phyloP scores from a whole-genome alignment of 2,329 filamentous ascomycete genomes.

The Trichothecium roseum region DNA sequence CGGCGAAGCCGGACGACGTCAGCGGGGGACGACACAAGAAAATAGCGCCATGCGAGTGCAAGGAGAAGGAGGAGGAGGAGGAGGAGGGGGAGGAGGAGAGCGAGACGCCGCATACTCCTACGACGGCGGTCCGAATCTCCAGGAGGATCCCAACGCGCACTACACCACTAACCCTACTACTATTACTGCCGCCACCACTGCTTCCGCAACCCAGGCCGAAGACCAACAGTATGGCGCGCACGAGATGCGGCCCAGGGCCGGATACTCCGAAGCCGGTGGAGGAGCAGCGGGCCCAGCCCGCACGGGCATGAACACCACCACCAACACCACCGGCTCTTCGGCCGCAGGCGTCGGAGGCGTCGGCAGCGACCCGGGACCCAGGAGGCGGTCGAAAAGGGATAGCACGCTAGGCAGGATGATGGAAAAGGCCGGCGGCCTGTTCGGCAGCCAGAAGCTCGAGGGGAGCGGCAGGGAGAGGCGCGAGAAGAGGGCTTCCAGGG shows the following conservation, averaged over 20 bases:
- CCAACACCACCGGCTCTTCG: background rate
- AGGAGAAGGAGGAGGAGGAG: too few species aligned
- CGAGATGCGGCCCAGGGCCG: too few species aligned
- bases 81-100: too few species aligned
- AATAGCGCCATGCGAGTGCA: conserved; percentile 11
- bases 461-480: conserved; percentile 41
- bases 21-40: conserved; percentile 1
- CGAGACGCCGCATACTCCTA: too few species aligned
- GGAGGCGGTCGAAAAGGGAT: conserved; percentile 19
- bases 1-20: too few species aligned
- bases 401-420: conserved; percentile 45
- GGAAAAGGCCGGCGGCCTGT: conserved; percentile 43
- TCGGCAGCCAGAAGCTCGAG: conserved; percentile 35
- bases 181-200: too few species aligned
- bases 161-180: too few species aligned
- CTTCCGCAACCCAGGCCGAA: too few species aligned
- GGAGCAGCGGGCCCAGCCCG: background rate
- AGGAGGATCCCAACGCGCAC: too few species aligned
- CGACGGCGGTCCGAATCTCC: too few species aligned
- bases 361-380: conserved; percentile 1
- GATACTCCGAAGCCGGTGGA: too few species aligned
- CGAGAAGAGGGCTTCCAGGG: conserved; percentile 17
- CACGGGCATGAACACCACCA: background rate
- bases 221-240: too few species aligned
- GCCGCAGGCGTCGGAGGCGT: conserved; percentile 3